Percentiles rank a stretch among this genome's conserved stretches.
phyloP scores from a whole-genome alignment of 2,329 filamentous ascomycete genomes.

The Calonectria pteridis region DNA sequence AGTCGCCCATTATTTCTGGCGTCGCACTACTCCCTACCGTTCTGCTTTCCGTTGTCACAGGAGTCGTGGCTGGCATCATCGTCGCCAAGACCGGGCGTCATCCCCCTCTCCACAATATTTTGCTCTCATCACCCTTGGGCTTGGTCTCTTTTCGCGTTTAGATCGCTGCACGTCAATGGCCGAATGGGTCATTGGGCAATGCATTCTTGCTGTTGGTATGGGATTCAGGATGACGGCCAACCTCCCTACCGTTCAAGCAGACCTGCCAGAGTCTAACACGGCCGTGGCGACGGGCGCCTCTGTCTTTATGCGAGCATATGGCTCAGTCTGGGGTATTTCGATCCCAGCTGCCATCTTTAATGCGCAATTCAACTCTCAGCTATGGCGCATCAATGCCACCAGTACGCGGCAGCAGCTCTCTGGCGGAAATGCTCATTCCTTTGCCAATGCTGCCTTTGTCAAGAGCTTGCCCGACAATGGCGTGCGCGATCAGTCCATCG shows the following conservation, averaged over 20 bases:
- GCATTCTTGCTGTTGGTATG: constrained; percentile 54
- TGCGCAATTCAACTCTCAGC: not conserved
- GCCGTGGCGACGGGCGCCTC: constrained; percentile 55
- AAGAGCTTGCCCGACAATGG: constrained; percentile 11
- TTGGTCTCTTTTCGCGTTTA: constrained; percentile 58
- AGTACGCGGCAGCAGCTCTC: constrained; percentile 21
- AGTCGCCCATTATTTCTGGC: constrained; percentile 48
- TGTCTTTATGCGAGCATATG: constrained; percentile 61
- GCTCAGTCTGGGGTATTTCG: constrained; percentile 60
- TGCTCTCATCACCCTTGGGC: constrained; percentile 51
- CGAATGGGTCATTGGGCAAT: constrained; percentile 57
- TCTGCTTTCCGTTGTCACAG: constrained; percentile 42
- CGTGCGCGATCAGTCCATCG: constrained; percentile 34
- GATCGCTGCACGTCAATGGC: constrained; percentile 50
- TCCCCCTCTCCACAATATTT: constrained; percentile 50
- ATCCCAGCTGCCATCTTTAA: constrained; percentile 57
- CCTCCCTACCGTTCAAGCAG: constrained; percentile 58
- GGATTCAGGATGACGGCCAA: constrained; percentile 57
- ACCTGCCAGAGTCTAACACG: constrained; percentile 51
- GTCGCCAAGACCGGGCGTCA: constrained; percentile 50
- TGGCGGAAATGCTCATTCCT: constrained; percentile 41
- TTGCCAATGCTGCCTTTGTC: constrained; percentile 39
- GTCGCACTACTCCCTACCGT: constrained; percentile 44
- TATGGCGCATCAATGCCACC: constrained; percentile 26
- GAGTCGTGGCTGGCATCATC: constrained; percentile 40